Evolutionary conservation across 257 asterid species (phyloP), one percentile per base, ranked within the genome.

Genomic region (Salvia miltiorrhiza): DNA sequence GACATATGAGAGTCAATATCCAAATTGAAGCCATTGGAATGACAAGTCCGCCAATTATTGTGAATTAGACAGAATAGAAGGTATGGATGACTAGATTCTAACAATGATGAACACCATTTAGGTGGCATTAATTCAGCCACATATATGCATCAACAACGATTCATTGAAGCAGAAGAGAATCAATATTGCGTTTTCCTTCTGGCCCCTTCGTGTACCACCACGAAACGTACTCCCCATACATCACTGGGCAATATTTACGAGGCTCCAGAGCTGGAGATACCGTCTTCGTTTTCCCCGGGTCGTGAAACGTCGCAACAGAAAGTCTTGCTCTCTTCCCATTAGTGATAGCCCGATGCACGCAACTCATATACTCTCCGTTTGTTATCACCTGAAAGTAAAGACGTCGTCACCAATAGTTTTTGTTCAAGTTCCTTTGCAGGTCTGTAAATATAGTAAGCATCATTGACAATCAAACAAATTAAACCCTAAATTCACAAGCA

Each of bases 161-260:
- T 30, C 2, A 23, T 79, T 69, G 73, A 63, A 82, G 69, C 63
- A 86, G 59, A 64, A 93, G 96, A 48, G 95, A 90, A 77, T 88
- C 98, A 48, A 93, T 67, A 67, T 87, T 90, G 52, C 90, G 85
- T 76, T 85, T 90, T 7, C 96, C 96, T 58, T 87, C 95, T 0
- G 99, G 99, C 30, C 99, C 96, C 71, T 87, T 84, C 12, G 88
- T 83, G 83, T 93, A 93, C 96, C 97, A 93, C 9, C 96, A 87
- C 6, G 87, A 81, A 1, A 86, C 92, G 72, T 88, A 83, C 77
- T 93, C 95, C 0, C 93, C 95, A 40, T 90, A 87, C 61, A 75
- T 52, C 65, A 93, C 96, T 0, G 79, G 86, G 1, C 77, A 81
- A 79, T 88, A 88, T 72, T 77, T 79, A 3, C 91, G 95, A 4